A percentile compares a stretch with the other conserved stretches of the same genome.
phyloP scores from a whole-genome alignment of 148 eudicot genomes.

The Rhododendron molle region DNA sequence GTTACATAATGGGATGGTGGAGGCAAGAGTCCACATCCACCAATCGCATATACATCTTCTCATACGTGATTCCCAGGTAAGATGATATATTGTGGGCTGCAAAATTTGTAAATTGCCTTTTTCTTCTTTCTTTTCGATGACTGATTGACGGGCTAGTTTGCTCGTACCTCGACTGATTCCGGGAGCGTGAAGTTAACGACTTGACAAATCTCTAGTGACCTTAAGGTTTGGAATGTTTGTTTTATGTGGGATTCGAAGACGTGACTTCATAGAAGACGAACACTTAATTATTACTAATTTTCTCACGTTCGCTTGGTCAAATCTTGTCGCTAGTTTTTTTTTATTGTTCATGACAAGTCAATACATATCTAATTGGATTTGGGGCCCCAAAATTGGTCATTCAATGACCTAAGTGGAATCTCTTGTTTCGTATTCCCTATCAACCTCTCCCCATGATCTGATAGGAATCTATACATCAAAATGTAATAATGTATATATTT shows the following conservation, averaged over 20 bases:
- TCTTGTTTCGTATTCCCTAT: conserved; percentile 9
- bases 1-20: conserved; percentile 4
- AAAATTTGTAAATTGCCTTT: conserved; percentile 8
- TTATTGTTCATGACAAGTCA: conserved; percentile 6
- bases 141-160: neutral
- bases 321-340: neutral
- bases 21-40: conserved; percentile 14
- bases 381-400: conserved; percentile 17
- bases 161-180: too few relatives aligned
- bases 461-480: neutral
- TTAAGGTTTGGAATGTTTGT: neutral
- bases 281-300: too few relatives aligned
- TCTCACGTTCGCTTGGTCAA: neutral
- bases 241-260: neutral
- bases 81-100: conserved; percentile 10
- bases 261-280: neutral
- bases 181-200: rapidly evolving
- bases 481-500: too few relatives aligned
- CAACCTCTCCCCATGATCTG: conserved; percentile 10
- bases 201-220: neutral
- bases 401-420: conserved; percentile 25
- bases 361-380: conserved; percentile 8
- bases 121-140: neutral
- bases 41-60: neutral
- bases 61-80: conserved; percentile 2